phyloP scores from a whole-genome alignment of 2,329 filamentous ascomycete species.

The Ophiostoma quercus region DNA sequence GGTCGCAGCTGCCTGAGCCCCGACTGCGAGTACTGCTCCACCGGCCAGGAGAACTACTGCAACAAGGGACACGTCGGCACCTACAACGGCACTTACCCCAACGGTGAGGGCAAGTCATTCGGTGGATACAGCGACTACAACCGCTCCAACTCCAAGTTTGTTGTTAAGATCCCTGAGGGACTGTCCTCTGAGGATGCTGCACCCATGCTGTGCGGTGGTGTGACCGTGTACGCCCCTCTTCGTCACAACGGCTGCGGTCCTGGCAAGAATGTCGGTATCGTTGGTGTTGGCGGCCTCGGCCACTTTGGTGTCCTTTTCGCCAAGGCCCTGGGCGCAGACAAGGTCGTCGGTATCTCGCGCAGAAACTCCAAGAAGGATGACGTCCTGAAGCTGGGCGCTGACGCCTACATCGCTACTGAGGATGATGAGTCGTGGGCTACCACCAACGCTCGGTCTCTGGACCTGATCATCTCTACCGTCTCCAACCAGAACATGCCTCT shows the following conservation, averaged over 20 bases:
- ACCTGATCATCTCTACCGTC: constrained; percentile 56
- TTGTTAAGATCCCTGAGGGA: constrained; percentile 31
- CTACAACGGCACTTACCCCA: constrained; percentile 24
- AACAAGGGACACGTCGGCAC: constrained; percentile 19
- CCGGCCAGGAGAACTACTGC: constrained; percentile 24
- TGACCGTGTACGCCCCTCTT: constrained; percentile 27
- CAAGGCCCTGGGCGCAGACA: constrained; percentile 27
- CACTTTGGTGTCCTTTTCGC: constrained; percentile 28
- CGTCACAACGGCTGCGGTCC: constrained; percentile 24
- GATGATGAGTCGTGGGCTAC: constrained; percentile 52
- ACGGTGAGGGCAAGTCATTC: constrained; percentile 40
- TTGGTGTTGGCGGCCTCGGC: constrained; percentile 28
- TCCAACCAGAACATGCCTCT: constrained; percentile 55
- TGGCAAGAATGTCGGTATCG: constrained; percentile 27
- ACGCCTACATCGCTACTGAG: constrained; percentile 33
- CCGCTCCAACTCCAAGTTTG: constrained; percentile 40
- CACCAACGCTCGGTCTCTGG: constrained; percentile 47
- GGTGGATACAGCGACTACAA: constrained; percentile 30
- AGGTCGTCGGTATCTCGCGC: constrained; percentile 27
- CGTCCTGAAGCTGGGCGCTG: constrained; percentile 25
- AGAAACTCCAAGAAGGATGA: constrained; percentile 23
- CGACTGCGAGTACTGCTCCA: constrained; percentile 33
- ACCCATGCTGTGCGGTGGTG: constrained; percentile 29
- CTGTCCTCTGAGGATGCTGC: constrained; percentile 28
- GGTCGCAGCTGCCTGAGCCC: constrained; percentile 29